These are phyloP conservation scores for Pyrus bretschneideri DNA, from an alignment of 306 rosid species.

Conservation along the genomic window DNA sequence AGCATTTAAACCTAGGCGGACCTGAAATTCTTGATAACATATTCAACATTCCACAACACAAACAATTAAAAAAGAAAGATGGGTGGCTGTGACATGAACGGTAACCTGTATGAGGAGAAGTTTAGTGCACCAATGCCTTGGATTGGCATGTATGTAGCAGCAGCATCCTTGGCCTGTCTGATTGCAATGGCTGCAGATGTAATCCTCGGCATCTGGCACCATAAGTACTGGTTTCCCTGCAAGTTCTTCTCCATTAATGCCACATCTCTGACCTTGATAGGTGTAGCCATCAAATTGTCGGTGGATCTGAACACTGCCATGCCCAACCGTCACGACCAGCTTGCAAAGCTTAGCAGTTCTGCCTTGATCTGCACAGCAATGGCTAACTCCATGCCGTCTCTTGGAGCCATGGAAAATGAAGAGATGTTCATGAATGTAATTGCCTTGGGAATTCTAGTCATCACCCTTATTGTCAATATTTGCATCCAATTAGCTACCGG, in stretches of 20 bases:
- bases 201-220: constrained; percentile 36
- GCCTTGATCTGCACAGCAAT: constrained; percentile 64
- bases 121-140: constrained; percentile 88
- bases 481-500: constrained; percentile 77
- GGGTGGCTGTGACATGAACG: constrained; percentile 56
- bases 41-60: neutral
- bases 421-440: constrained; percentile 62
- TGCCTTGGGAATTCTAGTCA: constrained; percentile 68
- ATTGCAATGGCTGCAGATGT: constrained; percentile 59
- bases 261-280: constrained; percentile 64
- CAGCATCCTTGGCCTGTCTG: constrained; percentile 60
- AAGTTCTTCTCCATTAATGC: constrained; percentile 64
- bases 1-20: neutral
- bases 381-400: constrained; percentile 76
- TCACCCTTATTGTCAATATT: constrained; percentile 64
- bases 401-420: constrained; percentile 58
- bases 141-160: constrained; percentile 79
- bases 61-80: constrained; percentile 13
- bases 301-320: constrained; percentile 82
- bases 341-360: constrained; percentile 69
- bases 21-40: neutral
- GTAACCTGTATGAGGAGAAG: constrained; percentile 46
- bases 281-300: constrained; percentile 49
- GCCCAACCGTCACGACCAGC: constrained; percentile 73
- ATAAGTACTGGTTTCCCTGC: constrained; percentile 76